These are phyloP conservation scores for Diaporthe aspalathi DNA, from an alignment of 2,329 filamentous ascomycete species.

Conservation along the genomic window DNA sequence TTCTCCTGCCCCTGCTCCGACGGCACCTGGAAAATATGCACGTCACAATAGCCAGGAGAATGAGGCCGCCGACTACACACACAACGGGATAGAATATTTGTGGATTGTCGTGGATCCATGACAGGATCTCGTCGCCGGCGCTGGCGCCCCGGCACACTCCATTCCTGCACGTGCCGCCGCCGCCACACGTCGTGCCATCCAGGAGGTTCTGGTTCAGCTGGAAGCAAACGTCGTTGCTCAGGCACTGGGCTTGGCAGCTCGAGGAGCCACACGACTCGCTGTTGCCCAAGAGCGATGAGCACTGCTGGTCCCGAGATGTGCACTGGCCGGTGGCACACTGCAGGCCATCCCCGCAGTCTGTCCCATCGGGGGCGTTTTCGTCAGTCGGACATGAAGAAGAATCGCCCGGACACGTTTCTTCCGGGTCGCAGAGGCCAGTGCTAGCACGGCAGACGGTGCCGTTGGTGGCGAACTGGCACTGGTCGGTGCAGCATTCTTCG, in stretches of 20 bases:
- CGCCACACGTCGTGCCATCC: conserved; percentile 87
- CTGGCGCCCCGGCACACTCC: conserved; percentile 81
- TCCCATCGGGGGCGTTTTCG: conserved; percentile 74
- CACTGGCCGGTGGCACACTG: conserved; percentile 93
- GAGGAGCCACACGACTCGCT: conserved; percentile 81
- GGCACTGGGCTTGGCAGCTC: conserved; percentile 83
- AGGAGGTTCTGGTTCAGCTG: conserved; percentile 90
- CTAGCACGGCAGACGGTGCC: conserved; percentile 82
- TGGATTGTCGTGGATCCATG: conserved; percentile 83
- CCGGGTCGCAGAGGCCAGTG: conserved; percentile 84
- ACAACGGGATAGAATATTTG: conserved; percentile 84
- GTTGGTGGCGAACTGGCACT: conserved; percentile 75
- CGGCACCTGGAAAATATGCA: conserved; percentile 62
- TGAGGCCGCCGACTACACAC: conserved; percentile 75
- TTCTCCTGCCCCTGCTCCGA: conserved; percentile 8
- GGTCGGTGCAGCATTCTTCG: conserved; percentile 80
- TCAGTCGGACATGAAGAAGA: conserved; percentile 81
- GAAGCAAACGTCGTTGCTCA: conserved; percentile 75
- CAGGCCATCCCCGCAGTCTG: conserved; percentile 79
- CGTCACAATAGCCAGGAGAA: conserved; percentile 75
- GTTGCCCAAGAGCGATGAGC: conserved; percentile 85
- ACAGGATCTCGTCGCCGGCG: conserved; percentile 75
- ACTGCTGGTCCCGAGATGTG: conserved; percentile 91
- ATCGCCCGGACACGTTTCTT: conserved; percentile 83
- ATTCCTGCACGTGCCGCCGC: conserved; percentile 82